phyloP scores from a whole-genome alignment of 192 early-diverging fungal genomes.

The Lobulomyces angularis region DNA sequence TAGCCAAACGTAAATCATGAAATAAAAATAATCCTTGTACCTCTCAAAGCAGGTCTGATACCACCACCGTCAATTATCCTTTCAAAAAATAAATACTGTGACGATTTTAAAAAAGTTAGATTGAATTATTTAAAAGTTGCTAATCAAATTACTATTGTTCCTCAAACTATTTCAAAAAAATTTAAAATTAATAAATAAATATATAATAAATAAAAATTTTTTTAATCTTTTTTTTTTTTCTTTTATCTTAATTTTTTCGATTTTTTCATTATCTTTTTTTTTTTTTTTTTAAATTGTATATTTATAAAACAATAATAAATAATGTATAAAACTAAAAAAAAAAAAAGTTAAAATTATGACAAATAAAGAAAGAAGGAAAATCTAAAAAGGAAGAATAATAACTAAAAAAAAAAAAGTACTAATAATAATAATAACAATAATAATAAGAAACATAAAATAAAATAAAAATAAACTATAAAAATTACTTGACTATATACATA shows the following conservation, averaged over 20 bases:
- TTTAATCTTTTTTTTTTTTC: not conserved
- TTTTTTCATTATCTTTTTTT: too few species aligned
- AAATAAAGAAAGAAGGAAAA: too few species aligned
- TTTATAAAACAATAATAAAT: too few species aligned
- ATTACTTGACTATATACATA: not conserved
- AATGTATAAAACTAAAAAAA: too few species aligned
- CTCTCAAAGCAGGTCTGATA: slow-evolving; percentile 45
- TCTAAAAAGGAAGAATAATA: too few species aligned
- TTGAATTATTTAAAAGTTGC: slow-evolving; percentile 45
- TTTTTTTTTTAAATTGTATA: too few species aligned
- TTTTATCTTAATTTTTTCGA: slow-evolving; percentile 1
- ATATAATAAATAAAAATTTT: slow-evolving; percentile 14
- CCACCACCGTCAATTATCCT: slow-evolving; percentile 36
- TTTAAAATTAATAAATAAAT: slow-evolving; percentile 50
- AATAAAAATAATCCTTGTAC: slow-evolving; percentile 37
- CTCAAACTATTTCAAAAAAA: slow-evolving; percentile 39
- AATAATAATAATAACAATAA: too few species aligned
- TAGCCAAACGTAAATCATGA: slow-evolving; percentile 11
- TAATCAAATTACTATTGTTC: slow-evolving; percentile 42
- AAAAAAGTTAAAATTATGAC: too few species aligned
- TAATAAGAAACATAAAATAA: slow-evolving; percentile 9
- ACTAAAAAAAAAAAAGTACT: slow-evolving; percentile 8
- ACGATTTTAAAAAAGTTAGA: slow-evolving; percentile 35
- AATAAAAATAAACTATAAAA: not conserved
- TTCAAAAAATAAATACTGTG: slow-evolving; percentile 19